These are phyloP conservation scores for Saccharum officinarum DNA, from an alignment of 176 grass and related monocot genomes.

Conservation along the genomic window DNA sequence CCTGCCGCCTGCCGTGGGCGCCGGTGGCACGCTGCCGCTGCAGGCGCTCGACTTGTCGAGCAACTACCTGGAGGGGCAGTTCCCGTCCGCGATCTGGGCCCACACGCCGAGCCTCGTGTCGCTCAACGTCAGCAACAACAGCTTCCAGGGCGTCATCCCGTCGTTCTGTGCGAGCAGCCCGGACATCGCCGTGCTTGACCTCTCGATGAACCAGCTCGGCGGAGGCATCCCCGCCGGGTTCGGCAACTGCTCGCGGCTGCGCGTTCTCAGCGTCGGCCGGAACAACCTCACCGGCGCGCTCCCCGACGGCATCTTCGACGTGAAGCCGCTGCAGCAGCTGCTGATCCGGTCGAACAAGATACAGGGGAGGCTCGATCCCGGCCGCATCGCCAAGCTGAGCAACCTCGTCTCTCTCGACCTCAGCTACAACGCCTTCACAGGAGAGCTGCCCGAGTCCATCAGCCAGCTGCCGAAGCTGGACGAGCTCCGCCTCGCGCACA, in stretches of 20 bases:
- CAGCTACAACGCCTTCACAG: conserved; percentile 24
- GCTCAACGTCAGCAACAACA: conserved; percentile 52
- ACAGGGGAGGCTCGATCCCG: conserved; percentile 23
- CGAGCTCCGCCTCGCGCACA: conserved; percentile 14
- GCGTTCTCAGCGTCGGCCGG: conserved; percentile 22
- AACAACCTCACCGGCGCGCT: conserved; percentile 50
- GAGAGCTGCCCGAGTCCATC: conserved; percentile 39
- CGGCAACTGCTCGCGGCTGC: conserved; percentile 34
- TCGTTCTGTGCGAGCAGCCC: conserved; percentile 16
- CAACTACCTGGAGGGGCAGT: conserved; percentile 36
- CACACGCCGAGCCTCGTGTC: conserved; percentile 29
- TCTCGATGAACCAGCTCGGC: conserved; percentile 32
- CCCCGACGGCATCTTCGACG: conserved; percentile 51
- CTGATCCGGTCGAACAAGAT: conserved; percentile 25
- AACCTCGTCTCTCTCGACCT: conserved; percentile 38
- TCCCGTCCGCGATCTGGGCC: conserved; percentile 40
- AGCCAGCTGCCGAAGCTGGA: conserved; percentile 35
- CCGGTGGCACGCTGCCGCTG: conserved; percentile 8
- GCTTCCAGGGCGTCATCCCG: conserved; percentile 38
- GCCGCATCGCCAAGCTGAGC: conserved; percentile 13
- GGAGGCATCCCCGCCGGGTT: conserved; percentile 25
- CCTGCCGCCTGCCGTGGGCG: not conserved
- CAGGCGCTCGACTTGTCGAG: conserved; percentile 48
- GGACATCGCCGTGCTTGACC: conserved; percentile 34
- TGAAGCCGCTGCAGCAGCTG: conserved; percentile 33